Conservation (phyloP, 192 early-diverging fungal genomes). For the Coemansia sp. region DNA sequence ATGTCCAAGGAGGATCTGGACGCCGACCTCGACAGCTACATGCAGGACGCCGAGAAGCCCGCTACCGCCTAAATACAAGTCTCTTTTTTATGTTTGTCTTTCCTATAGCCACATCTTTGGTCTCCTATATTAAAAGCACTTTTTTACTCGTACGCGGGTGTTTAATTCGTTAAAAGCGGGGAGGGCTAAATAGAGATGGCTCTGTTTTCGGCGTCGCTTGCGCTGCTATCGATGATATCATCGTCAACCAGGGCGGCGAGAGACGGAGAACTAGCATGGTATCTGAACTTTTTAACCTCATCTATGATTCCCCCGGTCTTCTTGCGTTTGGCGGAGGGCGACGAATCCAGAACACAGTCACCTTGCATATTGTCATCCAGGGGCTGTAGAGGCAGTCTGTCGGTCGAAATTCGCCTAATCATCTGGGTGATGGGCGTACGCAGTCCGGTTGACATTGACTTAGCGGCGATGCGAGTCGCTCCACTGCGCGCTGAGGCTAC, state of each 20-base stretch:
- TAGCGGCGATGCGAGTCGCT: neutral
- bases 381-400: neutral
- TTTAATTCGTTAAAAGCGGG: too few species aligned
- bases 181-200: neutral
- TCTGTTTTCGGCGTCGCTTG: slow-evolving; percentile 36
- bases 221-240: slow-evolving; percentile 47
- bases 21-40: slow-evolving; percentile 50
- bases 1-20: slow-evolving; percentile 43
- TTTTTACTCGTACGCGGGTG: too few species aligned
- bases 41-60: slow-evolving; percentile 36
- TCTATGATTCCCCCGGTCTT: neutral
- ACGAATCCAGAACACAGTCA: neutral
- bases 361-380: neutral
- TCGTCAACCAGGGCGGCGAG: slow-evolving; percentile 12
- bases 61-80: neutral
- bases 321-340: slow-evolving; percentile 8
- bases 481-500: neutral
- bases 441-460: neutral
- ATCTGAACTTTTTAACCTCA: neutral
- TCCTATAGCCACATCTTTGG: neutral
- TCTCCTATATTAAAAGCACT: neutral
- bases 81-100: neutral
- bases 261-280: neutral
- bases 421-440: neutral
- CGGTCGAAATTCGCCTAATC: neutral